Evolutionary conservation across 345 rosid genomes (phyloP).

Genomic region (Microthlaspi erraticum): DNA sequence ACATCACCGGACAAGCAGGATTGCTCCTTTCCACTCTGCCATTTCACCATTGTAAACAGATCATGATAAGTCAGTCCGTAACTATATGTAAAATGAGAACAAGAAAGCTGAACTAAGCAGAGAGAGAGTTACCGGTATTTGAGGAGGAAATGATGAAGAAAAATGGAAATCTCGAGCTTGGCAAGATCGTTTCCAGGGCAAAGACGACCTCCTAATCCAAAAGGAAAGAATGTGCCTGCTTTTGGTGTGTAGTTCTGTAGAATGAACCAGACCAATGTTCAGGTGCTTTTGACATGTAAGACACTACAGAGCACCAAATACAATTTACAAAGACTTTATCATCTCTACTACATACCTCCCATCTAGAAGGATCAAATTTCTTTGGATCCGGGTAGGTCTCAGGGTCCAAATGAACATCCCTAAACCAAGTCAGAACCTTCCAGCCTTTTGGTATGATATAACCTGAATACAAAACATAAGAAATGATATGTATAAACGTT

Average conservation of each 20-base stretch:
- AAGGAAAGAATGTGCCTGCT: slow-evolving; percentile 79
- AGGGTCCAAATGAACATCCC: slow-evolving; percentile 71
- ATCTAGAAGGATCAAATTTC: slow-evolving; percentile 80
- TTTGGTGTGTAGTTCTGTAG: slow-evolving; percentile 57
- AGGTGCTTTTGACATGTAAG: slow-evolving; percentile 1
- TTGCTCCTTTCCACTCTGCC: slow-evolving; percentile 42
- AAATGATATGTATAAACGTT: not conserved
- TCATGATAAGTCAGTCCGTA: not conserved
- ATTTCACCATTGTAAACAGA: slow-evolving; percentile 14
- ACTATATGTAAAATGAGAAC: not conserved
- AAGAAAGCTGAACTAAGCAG: not conserved
- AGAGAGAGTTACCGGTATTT: slow-evolving; percentile 49
- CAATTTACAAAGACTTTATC: not conserved
- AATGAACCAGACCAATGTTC: slow-evolving; percentile 12
- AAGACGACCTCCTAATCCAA: slow-evolving; percentile 80
- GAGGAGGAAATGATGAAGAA: slow-evolving; percentile 83
- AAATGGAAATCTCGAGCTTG: slow-evolving; percentile 77
- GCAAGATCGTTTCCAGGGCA: slow-evolving; percentile 95
- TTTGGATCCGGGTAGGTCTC: slow-evolving; percentile 67
- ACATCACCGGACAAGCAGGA: slow-evolving; percentile 40
- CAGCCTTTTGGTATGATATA: slow-evolving; percentile 86
- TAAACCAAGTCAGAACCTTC: slow-evolving; percentile 84
- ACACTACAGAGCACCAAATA: not conserved
- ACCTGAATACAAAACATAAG: slow-evolving; percentile 49
- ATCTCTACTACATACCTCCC: slow-evolving; percentile 67